Evolutionary conservation across 331 rosid species (phyloP).

Genomic region (Quercus phellos): DNA sequence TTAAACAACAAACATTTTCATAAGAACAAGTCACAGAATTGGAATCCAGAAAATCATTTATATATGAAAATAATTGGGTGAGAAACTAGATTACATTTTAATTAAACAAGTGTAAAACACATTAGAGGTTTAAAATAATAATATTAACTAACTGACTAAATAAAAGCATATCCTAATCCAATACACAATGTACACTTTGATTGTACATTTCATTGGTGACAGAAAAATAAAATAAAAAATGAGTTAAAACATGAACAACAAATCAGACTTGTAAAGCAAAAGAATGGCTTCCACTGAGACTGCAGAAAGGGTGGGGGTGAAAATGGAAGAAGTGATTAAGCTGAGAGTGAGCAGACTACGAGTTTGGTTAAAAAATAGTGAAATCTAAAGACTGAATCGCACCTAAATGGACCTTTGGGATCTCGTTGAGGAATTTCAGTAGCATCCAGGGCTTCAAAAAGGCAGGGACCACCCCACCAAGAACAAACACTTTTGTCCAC

Average conservation of each 20-base stretch:
- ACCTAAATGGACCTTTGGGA: constrained; percentile 91
- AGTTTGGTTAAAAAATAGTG: constrained; percentile 4
- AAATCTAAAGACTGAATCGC: neutral
- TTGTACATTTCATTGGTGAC: neutral
- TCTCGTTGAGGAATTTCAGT: constrained; percentile 67
- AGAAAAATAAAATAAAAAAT: neutral
- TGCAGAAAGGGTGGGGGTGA: too few relatives aligned
- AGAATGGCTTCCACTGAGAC: neutral
- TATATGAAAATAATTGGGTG: neutral
- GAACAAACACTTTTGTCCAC: constrained; percentile 58
- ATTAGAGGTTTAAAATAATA: neutral
- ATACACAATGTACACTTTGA: neutral
- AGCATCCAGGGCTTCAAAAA: constrained; percentile 86
- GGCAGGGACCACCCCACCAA: constrained; percentile 94
- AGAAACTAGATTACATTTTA: neutral
- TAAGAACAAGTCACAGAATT: neutral
- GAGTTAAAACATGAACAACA: neutral
- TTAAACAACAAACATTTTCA: neutral
- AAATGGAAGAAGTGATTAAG: neutral
- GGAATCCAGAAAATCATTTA: neutral
- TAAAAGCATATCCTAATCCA: neutral
- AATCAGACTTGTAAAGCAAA: neutral
- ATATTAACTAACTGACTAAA: neutral
- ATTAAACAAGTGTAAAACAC: neutral
- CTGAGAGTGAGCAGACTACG: neutral